A percentile compares a stretch with the other conserved stretches of the same genome.
These are phyloP conservation scores for Psilocybe mexicana DNA, from an alignment of 1,284 basidiomycete genomes.

Conservation along the genomic window DNA sequence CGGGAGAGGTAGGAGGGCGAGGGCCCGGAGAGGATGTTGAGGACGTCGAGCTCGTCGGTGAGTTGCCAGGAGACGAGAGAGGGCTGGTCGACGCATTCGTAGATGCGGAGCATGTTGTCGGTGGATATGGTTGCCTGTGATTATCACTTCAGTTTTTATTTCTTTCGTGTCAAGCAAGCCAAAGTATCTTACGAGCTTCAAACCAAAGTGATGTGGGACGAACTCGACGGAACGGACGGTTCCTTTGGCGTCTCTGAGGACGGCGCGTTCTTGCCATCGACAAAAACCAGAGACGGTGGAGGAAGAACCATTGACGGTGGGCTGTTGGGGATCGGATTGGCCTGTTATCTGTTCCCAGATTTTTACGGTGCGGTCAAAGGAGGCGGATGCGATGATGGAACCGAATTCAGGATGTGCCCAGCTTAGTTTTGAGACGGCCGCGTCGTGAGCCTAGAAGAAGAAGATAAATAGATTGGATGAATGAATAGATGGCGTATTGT, in stretches of 20 bases:
- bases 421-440: conserved; percentile 76
- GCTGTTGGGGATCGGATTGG: conserved; percentile 28
- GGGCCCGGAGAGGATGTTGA: conserved; percentile 49
- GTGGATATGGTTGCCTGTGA: conserved; percentile 81
- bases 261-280: conserved; percentile 75
- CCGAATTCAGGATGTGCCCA: conserved; percentile 93
- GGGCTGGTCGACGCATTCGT: conserved; percentile 87
- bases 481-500: not conserved
- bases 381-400: conserved; percentile 78
- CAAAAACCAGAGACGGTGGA: conserved; percentile 38
- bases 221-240: conserved; percentile 86
- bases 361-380: conserved; percentile 87
- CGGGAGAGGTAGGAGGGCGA: conserved; percentile 46
- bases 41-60: conserved; percentile 77
- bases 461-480: conserved; percentile 2
- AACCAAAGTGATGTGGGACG: conserved; percentile 80
- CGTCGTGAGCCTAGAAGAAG: conserved; percentile 77
- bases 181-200: conserved; percentile 70
- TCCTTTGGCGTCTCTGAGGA: conserved; percentile 81
- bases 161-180: not conserved
- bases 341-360: conserved; percentile 76
- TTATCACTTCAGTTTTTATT: not conserved
- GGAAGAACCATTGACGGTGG: conserved; percentile 31
- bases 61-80: conserved; percentile 80
- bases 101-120: conserved; percentile 84